phyloP scores from a whole-genome alignment of 2,329 filamentous ascomycete species.

The Aspergillus flavus region DNA sequence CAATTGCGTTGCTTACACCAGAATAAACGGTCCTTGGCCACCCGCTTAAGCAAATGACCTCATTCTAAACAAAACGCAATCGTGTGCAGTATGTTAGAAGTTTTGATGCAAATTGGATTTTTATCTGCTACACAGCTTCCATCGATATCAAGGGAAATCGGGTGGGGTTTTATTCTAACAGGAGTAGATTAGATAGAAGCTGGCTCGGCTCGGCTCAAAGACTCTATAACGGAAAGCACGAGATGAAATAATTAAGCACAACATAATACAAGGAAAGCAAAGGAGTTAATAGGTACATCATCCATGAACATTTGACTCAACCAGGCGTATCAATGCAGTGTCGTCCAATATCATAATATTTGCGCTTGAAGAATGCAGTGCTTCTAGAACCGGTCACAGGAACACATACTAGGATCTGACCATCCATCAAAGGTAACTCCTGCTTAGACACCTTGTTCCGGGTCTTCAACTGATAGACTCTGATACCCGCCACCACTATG shows the following conservation, averaged over 20 bases:
- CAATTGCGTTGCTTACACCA: background rate
- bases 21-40: background rate
- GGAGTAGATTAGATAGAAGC: background rate
- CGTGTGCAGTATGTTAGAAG: no score
- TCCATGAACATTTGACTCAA: slow-evolving; percentile 10
- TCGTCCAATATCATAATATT: slow-evolving; percentile 12
- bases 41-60: no score
- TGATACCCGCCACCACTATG: slow-evolving; percentile 58
- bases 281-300: background rate
- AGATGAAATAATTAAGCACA: slow-evolving; percentile 15
- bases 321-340: slow-evolving; percentile 12
- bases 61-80: no score
- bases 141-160: no score
- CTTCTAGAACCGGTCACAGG: background rate
- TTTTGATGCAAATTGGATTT: no score
- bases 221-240: background rate
- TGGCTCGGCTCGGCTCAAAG: background rate
- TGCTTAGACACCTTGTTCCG: slow-evolving; percentile 32
- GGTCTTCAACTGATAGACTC: slow-evolving; percentile 52
- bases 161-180: no score
- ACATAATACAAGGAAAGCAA: slow-evolving; percentile 18
- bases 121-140: no score
- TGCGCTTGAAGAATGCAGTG: background rate
- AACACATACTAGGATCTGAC: background rate
- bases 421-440: no score